Conservation (phyloP, 441 rosid genomes). For the Adansonia madagascariensis region DNA sequence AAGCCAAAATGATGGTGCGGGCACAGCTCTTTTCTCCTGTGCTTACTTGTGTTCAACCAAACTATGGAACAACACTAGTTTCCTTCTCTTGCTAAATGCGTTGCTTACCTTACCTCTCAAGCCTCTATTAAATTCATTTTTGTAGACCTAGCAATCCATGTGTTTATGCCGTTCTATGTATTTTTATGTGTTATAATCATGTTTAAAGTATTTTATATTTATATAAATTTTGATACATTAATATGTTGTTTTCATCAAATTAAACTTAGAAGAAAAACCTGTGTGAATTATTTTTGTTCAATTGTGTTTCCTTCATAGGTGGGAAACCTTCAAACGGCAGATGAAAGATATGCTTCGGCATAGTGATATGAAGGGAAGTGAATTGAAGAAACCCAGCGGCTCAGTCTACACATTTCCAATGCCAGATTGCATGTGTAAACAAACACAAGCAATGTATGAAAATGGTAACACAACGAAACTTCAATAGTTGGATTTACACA, state of each 20-base stretch:
- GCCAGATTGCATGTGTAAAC: constrained; percentile 97
- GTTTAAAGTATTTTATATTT: too few relatives aligned
- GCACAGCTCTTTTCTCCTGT: background rate
- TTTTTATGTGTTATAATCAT: too few relatives aligned
- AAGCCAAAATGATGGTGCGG: background rate
- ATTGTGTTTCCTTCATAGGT: constrained; percentile 41
- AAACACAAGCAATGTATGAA: constrained; percentile 17
- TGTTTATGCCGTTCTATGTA: too few relatives aligned
- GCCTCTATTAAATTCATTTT: background rate
- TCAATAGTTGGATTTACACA: too few relatives aligned
- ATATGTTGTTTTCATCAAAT: too few relatives aligned
- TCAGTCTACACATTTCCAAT: constrained; percentile 88
- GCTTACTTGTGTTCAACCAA: background rate
- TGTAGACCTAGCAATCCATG: too few relatives aligned
- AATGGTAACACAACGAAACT: too few relatives aligned
- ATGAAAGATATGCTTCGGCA: constrained; percentile 79
- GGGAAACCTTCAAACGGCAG: constrained; percentile 80
- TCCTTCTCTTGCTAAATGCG: background rate
- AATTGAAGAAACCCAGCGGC: constrained; percentile 63
- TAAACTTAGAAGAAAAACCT: too few relatives aligned
- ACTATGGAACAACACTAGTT: background rate
- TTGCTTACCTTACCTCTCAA: background rate
- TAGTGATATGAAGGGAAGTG: constrained; percentile 76
- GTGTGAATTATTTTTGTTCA: too few relatives aligned
- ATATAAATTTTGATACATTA: too few relatives aligned